These are phyloP conservation scores for Cladobotryum mycophilum DNA, from an alignment of 2,329 filamentous ascomycete species.

Conservation along the genomic window DNA sequence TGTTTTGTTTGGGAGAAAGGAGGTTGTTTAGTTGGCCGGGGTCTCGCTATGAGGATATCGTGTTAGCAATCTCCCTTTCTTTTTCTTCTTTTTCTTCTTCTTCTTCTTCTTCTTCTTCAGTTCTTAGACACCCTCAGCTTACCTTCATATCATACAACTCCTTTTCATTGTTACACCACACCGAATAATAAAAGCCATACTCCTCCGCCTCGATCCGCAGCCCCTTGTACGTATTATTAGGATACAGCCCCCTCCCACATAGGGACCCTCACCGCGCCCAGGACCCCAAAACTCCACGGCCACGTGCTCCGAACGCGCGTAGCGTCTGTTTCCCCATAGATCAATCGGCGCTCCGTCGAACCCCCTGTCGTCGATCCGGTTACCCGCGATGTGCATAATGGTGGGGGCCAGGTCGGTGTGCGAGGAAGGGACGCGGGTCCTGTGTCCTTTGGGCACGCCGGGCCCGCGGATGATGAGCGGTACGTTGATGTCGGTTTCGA, in stretches of 20 bases:
- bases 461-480: conserved; percentile 53
- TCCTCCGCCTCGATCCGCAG: conserved; percentile 45
- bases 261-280: conserved; percentile 32
- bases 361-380: conserved; percentile 31
- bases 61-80: too few relatives aligned
- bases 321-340: conserved; percentile 28
- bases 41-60: conserved; percentile 35
- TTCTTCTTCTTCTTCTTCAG: background rate
- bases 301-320: conserved; percentile 41
- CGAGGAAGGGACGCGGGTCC: conserved; percentile 44
- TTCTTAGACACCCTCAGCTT: too few relatives aligned
- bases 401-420: conserved; percentile 61
- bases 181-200: conserved; percentile 59
- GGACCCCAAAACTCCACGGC: conserved; percentile 53
- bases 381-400: conserved; percentile 39
- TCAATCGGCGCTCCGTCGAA: conserved; percentile 52
- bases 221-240: conserved; percentile 56
- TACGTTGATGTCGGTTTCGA: conserved; percentile 54
- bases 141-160: conserved; percentile 58
- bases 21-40: conserved; percentile 47
- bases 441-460: conserved; percentile 35
- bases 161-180: conserved; percentile 63
- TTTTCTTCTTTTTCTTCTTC: too few relatives aligned
- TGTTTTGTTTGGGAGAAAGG: conserved; percentile 14
- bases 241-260: conserved; percentile 13